A percentile compares a stretch with the other conserved stretches of the same genome.
phyloP scores from a whole-genome alignment of 352 stramenopile genomes.

The Sclerospora graminicola region DNA sequence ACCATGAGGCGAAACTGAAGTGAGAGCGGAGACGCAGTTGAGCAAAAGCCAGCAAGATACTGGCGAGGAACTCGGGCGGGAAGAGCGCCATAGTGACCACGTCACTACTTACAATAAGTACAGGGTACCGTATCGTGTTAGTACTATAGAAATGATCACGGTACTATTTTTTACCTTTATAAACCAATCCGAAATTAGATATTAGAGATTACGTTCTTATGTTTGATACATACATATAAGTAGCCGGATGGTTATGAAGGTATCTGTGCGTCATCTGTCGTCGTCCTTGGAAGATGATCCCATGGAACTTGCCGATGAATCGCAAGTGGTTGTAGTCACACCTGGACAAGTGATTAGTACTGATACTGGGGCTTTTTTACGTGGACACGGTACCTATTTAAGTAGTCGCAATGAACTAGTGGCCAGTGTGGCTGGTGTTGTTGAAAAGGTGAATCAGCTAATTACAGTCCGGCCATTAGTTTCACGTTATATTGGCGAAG shows the following conservation, averaged over 20 bases:
- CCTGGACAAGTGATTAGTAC: constrained; percentile 72
- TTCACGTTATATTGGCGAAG: constrained; percentile 89
- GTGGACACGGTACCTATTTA: constrained; percentile 93
- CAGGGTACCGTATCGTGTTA: too few species aligned
- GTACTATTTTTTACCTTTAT: too few species aligned
- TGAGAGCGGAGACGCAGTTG: constrained; percentile 57
- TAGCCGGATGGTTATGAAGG: constrained; percentile 20
- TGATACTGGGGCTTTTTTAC: constrained; percentile 71
- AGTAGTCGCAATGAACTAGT: constrained; percentile 78
- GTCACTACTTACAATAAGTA: too few species aligned
- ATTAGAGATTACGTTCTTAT: too few species aligned
- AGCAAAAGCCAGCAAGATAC: constrained; percentile 55
- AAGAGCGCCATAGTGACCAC: constrained; percentile 48
- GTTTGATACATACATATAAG: too few species aligned
- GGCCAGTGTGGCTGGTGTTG: constrained; percentile 88
- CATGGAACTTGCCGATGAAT: constrained; percentile 23
- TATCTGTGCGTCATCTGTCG: constrained; percentile 22
- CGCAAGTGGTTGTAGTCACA: constrained; percentile 55
- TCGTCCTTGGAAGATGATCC: constrained; percentile 10
- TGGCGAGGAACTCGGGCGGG: constrained; percentile 58
- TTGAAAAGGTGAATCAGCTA: constrained; percentile 95
- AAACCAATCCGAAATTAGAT: too few species aligned
- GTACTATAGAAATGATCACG: too few species aligned
- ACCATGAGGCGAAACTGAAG: constrained; percentile 40
- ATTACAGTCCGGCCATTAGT: constrained; percentile 89